These are phyloP conservation scores for Globisporangium yorkense DNA, from an alignment of 352 stramenopile species.

Conservation along the genomic window DNA sequence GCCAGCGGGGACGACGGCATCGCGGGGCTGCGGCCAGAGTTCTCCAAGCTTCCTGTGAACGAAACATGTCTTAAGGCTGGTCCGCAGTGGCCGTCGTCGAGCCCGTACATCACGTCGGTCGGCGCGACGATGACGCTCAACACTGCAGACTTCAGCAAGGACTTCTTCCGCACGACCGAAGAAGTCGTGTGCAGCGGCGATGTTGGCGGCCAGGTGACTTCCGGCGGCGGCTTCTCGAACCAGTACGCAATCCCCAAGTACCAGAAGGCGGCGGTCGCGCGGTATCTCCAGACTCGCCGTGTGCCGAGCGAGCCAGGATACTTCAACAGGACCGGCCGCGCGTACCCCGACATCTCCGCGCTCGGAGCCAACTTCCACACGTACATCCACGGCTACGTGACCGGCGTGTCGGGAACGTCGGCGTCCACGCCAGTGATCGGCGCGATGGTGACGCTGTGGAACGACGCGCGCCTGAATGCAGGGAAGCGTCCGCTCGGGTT, in stretches of 20 bases:
- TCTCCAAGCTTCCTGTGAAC: constrained; percentile 40
- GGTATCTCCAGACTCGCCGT: constrained; percentile 53
- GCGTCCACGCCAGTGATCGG: constrained; percentile 79
- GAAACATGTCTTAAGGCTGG: constrained; percentile 60
- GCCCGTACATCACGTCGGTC: constrained; percentile 89
- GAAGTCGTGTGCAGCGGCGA: constrained; percentile 78
- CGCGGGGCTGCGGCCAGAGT: constrained; percentile 60
- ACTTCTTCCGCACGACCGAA: constrained; percentile 61
- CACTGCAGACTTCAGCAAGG: constrained; percentile 18
- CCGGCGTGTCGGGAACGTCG: constrained; percentile 75
- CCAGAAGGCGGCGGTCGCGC: constrained; percentile 51
- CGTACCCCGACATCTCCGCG: constrained; percentile 86
- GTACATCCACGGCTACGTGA: constrained; percentile 41
- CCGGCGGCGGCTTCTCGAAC: constrained; percentile 87
- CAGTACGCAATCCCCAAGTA: constrained; percentile 72
- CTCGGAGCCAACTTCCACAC: constrained; percentile 68
- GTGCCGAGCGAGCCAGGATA: constrained; percentile 42
- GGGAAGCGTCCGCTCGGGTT: constrained; percentile 84
- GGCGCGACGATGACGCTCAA: constrained; percentile 80
- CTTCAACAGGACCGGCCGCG: constrained; percentile 82
- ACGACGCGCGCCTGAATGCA: constrained; percentile 72
- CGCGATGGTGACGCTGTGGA: constrained; percentile 87
- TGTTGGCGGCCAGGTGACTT: constrained; percentile 71
- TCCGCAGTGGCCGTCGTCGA: constrained; percentile 73
- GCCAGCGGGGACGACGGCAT: constrained; percentile 87